Percentiles rank a stretch among this genome's conserved stretches.
Evolutionary conservation across 208 protist genomes (phyloP).

Genomic region (Sergeia podlipaevii): DNA sequence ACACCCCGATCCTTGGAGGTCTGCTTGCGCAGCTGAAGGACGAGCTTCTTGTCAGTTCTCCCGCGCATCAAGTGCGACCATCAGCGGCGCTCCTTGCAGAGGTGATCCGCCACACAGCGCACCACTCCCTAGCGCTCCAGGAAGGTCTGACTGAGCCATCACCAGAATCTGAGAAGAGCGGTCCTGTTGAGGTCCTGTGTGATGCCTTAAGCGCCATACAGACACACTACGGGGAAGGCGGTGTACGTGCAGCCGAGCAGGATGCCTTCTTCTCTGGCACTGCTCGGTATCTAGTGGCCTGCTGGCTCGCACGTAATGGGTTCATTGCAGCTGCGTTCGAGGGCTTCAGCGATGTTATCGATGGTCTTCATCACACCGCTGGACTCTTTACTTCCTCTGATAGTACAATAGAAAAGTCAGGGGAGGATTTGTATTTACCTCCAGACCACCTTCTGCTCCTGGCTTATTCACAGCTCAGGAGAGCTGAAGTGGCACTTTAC

Average conservation of each 20-base stretch:
- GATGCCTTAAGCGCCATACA: conserved; percentile 31
- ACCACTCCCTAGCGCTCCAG: conserved; percentile 43
- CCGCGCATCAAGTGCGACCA: conserved; percentile 9
- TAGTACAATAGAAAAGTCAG: too few relatives aligned
- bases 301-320: conserved; percentile 33
- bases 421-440: conserved; percentile 30
- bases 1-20: conserved; percentile 9
- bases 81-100: conserved; percentile 19
- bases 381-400: too few relatives aligned
- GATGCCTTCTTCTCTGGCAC: conserved; percentile 54
- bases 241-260: conserved; percentile 10
- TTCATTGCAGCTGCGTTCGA: conserved; percentile 61
- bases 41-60: conserved; percentile 17
- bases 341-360: conserved; percentile 30
- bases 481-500: conserved; percentile 52
- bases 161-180: too few relatives aligned
- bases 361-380: conserved; percentile 22
- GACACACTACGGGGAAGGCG: conserved; percentile 29
- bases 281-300: conserved; percentile 41
- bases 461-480: conserved; percentile 44
- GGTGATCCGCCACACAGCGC: conserved; percentile 43
- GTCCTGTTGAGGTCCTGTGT: conserved; percentile 21
- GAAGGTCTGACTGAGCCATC: too few relatives aligned
- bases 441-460: conserved; percentile 72
- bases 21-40: conserved; percentile 27